These are phyloP conservation scores for Nicotiana tabacum DNA, from an alignment of 257 asterid genomes.

Conservation along the genomic window DNA sequence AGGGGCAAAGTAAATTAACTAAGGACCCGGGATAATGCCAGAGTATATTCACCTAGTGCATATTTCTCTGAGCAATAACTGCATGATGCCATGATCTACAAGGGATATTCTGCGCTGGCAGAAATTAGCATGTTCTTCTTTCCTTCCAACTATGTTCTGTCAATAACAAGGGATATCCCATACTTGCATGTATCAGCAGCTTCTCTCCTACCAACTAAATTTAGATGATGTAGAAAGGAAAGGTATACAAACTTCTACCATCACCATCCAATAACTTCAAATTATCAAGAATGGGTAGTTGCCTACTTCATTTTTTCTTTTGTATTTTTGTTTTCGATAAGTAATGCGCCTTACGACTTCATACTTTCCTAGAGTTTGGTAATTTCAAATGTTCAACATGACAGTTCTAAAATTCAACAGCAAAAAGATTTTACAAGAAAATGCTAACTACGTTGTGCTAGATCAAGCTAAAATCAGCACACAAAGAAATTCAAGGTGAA, in stretches of 20 bases:
- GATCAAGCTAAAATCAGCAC: neutral
- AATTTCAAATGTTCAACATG: neutral
- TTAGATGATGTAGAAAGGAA: neutral
- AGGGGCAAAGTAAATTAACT: neutral
- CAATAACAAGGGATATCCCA: neutral
- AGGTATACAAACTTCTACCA: neutral
- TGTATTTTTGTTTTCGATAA: neutral
- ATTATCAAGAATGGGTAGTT: neutral
- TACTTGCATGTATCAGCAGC: neutral
- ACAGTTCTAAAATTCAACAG: neutral
- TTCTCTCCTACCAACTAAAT: neutral
- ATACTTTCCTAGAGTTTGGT: neutral
- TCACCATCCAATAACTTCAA: neutral
- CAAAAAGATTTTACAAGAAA: neutral
- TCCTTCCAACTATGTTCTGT: neutral
- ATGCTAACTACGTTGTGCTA: neutral
- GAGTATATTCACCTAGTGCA: neutral
- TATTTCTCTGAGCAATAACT: neutral
- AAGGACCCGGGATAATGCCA: neutral
- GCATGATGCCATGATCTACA: neutral
- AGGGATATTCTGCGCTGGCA: neutral
- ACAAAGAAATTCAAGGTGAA: neutral
- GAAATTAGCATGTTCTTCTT: neutral
- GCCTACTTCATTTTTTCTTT: neutral
- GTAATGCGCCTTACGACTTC: neutral